These are phyloP conservation scores for Phaffia rhodozyma DNA, from an alignment of 1,284 basidiomycete species.

Conservation along the genomic window DNA sequence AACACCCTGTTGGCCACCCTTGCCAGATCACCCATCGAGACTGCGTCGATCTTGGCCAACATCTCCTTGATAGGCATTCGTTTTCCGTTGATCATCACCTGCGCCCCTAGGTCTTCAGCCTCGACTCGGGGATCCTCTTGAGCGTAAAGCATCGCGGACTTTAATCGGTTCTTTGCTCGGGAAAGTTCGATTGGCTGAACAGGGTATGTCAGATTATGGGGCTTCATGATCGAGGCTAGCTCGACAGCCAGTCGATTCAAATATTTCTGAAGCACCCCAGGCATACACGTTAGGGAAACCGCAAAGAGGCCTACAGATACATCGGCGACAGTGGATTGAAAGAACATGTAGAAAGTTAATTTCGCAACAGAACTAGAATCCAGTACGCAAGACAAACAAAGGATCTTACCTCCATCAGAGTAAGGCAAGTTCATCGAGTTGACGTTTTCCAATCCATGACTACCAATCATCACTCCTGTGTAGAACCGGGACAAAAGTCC, in stretches of 20 bases:
- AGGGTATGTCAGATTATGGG: constrained; percentile 31
- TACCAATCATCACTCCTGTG: constrained; percentile 92
- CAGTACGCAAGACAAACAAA: background rate
- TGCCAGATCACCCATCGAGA: constrained; percentile 57
- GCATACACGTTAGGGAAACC: constrained; percentile 42
- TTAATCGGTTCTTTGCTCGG: constrained; percentile 92
- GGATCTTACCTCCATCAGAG: constrained; percentile 50
- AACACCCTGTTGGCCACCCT: constrained; percentile 65
- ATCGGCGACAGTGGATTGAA: background rate
- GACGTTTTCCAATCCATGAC: constrained; percentile 88
- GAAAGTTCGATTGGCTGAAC: constrained; percentile 59
- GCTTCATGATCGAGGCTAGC: constrained; percentile 55
- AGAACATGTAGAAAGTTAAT: background rate
- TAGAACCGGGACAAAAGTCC: constrained; percentile 98
- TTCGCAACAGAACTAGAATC: background rate
- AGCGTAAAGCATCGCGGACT: constrained; percentile 88
- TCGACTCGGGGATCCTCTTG: constrained; percentile 89
- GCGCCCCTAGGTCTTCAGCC: constrained; percentile 48
- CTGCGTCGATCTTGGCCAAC: constrained; percentile 74
- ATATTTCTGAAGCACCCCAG: constrained; percentile 8
- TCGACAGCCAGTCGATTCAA: constrained; percentile 15
- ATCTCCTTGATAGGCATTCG: constrained; percentile 83
- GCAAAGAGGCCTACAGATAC: constrained; percentile 62
- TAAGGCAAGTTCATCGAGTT: constrained; percentile 97
- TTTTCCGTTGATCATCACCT: constrained; percentile 83